Base-by-base conservation (phyloP, 495 filamentous ascomycete species). In the Daldinia caldariorum region DNA sequence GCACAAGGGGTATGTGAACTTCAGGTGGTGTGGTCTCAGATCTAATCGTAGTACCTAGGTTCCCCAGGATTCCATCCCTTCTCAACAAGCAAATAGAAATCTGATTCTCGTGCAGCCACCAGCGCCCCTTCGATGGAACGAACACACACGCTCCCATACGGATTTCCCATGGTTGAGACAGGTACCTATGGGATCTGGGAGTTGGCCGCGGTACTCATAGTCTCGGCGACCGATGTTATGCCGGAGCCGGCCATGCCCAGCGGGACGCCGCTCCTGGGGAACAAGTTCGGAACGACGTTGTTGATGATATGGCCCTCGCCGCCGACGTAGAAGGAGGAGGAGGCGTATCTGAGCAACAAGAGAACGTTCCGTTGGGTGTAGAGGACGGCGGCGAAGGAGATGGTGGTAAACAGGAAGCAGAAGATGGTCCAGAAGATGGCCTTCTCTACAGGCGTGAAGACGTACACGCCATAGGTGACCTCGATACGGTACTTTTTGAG, bases 401-500 rank as follows among this genome's bases (percentile, higher is more conserved):
- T 67, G 34, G 45, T 38, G 45, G 61, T 58, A 37, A 74, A 76
- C 4, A 76, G 35, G 68, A 69, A 57, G 58, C 63, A 70, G 70
- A 74, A 73, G n/a, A 75, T 59, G 34, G 64, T 51, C 73, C 75
- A 77, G 69, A 77, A 77, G 55, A 79, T 61, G 53, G 78, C 73
- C 70, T 83, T 84, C 69, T 85, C 83, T 41, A 74, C 61, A 1
- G 82, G 81, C 20, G 82, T 83, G 62, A 76, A 84, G 49, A 84
- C 80, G 71, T 85, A 84, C 2, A 83, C 77, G 65, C 78, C 78
- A 31, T 80, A 78, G 4, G 81, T 82, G 13, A 84, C 81, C 22
- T 85, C 82, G 26, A 85, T 72, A 61, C 82, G 82, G 72, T 84
- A 83, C 68, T 81, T 81, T 78, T 83, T 83, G 57, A 83, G 78